Evolutionary conservation across 176 grass and related monocot genomes (phyloP).

Genomic region (Aegilops umbellulata): DNA sequence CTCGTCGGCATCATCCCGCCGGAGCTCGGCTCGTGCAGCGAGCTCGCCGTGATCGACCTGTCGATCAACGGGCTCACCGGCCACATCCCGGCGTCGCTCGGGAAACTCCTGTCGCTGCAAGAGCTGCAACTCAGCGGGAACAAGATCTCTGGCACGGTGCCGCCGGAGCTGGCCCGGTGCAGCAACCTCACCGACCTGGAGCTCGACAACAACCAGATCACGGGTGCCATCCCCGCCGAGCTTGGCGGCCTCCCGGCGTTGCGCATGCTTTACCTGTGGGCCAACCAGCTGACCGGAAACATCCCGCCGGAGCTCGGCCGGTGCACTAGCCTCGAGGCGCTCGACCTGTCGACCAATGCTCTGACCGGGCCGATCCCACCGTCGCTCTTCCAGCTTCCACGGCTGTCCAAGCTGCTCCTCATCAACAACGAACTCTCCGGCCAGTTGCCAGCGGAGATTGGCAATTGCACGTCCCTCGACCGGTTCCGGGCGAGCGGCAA

Average conservation of each 20-base stretch:
- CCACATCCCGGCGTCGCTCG: conserved; percentile 63
- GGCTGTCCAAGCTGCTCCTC: conserved; percentile 55
- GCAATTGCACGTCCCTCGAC: conserved; percentile 58
- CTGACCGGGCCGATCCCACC: conserved; percentile 50
- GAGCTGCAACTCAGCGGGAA: conserved; percentile 80
- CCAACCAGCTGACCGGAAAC: conserved; percentile 60
- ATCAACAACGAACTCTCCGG: conserved; percentile 61
- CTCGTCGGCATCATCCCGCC: conserved; percentile 74
- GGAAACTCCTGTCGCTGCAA: conserved; percentile 44
- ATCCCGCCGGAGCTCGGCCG: conserved; percentile 65
- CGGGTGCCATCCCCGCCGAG: conserved; percentile 48
- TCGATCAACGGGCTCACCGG: conserved; percentile 72
- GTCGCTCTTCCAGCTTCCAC: conserved; percentile 40
- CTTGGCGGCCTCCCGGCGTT: conserved; percentile 45
- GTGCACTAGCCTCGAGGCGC: conserved; percentile 62
- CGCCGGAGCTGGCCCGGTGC: conserved; percentile 57
- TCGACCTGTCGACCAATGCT: conserved; percentile 65
- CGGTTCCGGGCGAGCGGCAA: conserved; percentile 59
- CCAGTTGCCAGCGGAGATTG: conserved; percentile 48
- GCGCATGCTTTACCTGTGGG: conserved; percentile 73
- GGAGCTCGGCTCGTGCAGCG: conserved; percentile 50
- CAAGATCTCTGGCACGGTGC: conserved; percentile 65
- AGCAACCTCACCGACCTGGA: conserved; percentile 78
- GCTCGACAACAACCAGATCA: conserved; percentile 80
- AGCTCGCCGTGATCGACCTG: conserved; percentile 60